Base-by-base conservation (phyloP, 2,329 filamentous ascomycete species). In the Periconia sp. region DNA sequence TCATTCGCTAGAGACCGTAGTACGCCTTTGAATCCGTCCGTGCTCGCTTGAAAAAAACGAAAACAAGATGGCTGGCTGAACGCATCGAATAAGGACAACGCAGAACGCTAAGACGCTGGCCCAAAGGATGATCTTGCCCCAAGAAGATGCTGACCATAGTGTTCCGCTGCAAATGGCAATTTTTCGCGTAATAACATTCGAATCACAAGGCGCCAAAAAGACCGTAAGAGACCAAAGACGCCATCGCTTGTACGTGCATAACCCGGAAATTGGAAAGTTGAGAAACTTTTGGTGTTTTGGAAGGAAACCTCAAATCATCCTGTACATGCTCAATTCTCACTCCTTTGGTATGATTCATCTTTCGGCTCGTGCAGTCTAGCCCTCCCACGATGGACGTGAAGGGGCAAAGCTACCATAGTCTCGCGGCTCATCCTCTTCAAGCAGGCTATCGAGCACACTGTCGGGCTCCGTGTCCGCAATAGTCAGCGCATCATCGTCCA, bases 391-490 rank as follows among this genome's bases (percentile, higher is more conserved):
- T 19, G 50, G 54, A 15, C 57, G 42, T 7, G 36, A 45, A 12
- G 46, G 49, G 3, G 49, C 38, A 13, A 65, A 48, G 18, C 55
- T 60, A 9, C 62, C 62, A 25, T 66, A 65, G 12, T 47, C 46
- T 10, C 49, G 45, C 4, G 57, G 57, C 46, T 68, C 66, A 19
- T 69, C 66, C 23, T 68, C 63, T 38, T 69, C 66, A 1, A 69
- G 47, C 26, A 69, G 45, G 36, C 63, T 68, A 28, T 68, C 66
- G 56, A 69, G 54, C n/a, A 69, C 86, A 48, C 84, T 76, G 2
- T 84, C 85, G 57, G 90, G 88, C 54, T 85, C 84, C 50, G 80
- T 79, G 61, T 92, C 91, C 46, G 72, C 75, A 36, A 92, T 81
- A 13, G 77, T 78, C 39, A 94, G 72, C 12, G 71, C 58, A 29